These are phyloP conservation scores for Neurospora tetraspora DNA, from an alignment of 495 filamentous ascomycete genomes.

Conservation along the genomic window DNA sequence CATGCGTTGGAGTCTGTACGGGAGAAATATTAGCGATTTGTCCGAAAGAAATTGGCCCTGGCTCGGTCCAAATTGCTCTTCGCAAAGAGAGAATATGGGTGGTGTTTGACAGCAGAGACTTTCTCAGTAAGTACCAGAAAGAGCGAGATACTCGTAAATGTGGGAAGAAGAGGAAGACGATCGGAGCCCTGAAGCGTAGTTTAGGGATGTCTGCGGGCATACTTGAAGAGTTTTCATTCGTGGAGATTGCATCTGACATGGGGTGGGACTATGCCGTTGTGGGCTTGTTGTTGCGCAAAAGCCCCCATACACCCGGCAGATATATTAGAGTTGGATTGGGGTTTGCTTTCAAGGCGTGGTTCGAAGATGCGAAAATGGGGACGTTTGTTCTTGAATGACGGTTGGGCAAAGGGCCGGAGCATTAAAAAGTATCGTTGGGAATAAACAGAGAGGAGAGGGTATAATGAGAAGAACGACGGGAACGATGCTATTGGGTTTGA, in stretches of 20 bases:
- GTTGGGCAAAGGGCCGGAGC: neutral
- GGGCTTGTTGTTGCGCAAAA: neutral
- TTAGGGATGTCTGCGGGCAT: neutral
- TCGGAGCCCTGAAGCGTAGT: neutral
- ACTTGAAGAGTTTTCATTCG: neutral
- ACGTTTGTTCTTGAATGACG: too few relatives aligned
- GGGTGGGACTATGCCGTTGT: fast-evolving
- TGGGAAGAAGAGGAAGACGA: too few relatives aligned
- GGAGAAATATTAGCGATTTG: neutral
- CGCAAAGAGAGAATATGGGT: fast-evolving
- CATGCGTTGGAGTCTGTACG: too few relatives aligned
- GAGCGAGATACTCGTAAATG: neutral
- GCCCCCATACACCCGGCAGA: neutral
- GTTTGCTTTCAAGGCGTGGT: fast-evolving
- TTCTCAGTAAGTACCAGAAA: neutral
- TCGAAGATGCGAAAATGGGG: too few relatives aligned
- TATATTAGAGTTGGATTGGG: neutral
- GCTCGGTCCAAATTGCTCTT: neutral
- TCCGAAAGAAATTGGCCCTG: neutral
- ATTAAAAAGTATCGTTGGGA: neutral
- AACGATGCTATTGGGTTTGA: neutral
- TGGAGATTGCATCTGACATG: neutral
- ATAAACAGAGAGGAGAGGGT: neutral
- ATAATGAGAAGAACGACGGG: neutral
- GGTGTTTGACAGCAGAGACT: neutral